phyloP scores from a whole-genome alignment of 495 filamentous ascomycete species.

The Entonaema liquescens region DNA sequence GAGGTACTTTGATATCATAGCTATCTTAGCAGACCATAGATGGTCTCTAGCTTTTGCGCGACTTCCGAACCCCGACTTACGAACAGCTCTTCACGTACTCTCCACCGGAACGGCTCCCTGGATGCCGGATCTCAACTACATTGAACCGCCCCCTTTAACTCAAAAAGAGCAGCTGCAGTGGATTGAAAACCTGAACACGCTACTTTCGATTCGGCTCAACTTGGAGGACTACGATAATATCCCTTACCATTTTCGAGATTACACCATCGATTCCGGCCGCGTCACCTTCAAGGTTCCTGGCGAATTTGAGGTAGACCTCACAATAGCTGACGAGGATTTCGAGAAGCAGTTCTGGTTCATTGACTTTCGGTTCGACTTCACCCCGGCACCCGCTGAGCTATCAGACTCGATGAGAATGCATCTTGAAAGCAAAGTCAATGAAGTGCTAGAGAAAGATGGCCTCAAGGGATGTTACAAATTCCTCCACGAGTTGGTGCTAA shows the following conservation, averaged over 20 bases:
- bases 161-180: slow-evolving; percentile 70
- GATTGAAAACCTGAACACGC: slow-evolving; percentile 80
- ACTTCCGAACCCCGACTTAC: slow-evolving; percentile 87
- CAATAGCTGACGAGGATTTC: slow-evolving; percentile 81
- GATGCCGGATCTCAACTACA: slow-evolving; percentile 84
- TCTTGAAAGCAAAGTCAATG: slow-evolving; percentile 76
- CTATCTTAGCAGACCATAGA: slow-evolving; percentile 74
- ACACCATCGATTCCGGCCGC: slow-evolving; percentile 77
- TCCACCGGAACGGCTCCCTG: slow-evolving; percentile 75
- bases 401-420: slow-evolving; percentile 66
- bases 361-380: slow-evolving; percentile 86
- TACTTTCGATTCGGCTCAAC: slow-evolving; percentile 80
- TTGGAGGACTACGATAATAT: slow-evolving; percentile 81
- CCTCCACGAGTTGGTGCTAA: slow-evolving; percentile 84
- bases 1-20: slow-evolving; percentile 64
- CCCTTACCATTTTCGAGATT: slow-evolving; percentile 75
- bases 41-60: slow-evolving; percentile 68
- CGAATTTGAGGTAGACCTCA: slow-evolving; percentile 94
- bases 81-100: slow-evolving; percentile 85
- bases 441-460: slow-evolving; percentile 68
- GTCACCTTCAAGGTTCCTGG: slow-evolving; percentile 83
- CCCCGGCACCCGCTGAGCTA: slow-evolving; percentile 68
- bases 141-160: slow-evolving; percentile 75
- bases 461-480: slow-evolving; percentile 81
- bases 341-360: slow-evolving; percentile 89